Percentiles rank a stretch among this genome's conserved stretches.
phyloP scores from a whole-genome alignment of 2,329 filamentous ascomycete genomes.

The Knufia fluminis region DNA sequence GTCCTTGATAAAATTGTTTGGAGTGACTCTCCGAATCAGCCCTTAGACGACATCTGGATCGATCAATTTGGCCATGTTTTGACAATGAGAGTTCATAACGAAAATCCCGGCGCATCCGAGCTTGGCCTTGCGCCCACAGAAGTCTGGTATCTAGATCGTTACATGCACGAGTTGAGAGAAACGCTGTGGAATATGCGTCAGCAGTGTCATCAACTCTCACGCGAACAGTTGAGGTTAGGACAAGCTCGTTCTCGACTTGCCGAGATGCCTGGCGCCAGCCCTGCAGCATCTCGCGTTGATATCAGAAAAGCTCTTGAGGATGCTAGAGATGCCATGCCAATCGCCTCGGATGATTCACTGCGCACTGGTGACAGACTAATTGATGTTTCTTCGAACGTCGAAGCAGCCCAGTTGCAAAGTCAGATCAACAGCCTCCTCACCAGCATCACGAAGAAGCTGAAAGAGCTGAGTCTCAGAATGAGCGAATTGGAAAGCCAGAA shows the following conservation, averaged over 20 bases:
- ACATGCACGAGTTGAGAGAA: slow-evolving; percentile 44
- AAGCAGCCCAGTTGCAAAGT: background rate
- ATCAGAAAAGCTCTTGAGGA: slow-evolving; percentile 19
- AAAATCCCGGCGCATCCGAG: slow-evolving; percentile 27
- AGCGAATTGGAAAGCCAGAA: slow-evolving; percentile 30
- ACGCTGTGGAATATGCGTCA: slow-evolving; percentile 39
- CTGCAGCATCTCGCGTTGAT: slow-evolving; percentile 15
- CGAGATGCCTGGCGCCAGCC: slow-evolving; percentile 15
- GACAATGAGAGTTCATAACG: slow-evolving; percentile 38
- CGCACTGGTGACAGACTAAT: background rate
- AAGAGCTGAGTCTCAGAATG: slow-evolving; percentile 34
- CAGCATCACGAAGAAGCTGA: slow-evolving; percentile 34
- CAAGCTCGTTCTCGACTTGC: slow-evolving; percentile 27
- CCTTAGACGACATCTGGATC: slow-evolving; percentile 39
- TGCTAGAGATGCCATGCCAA: slow-evolving; percentile 14
- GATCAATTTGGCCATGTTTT: slow-evolving; percentile 46
- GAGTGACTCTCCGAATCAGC: slow-evolving; percentile 31
- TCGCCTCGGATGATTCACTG: background rate
- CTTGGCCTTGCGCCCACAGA: slow-evolving; percentile 39
- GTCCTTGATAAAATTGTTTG: slow-evolving; percentile 45
- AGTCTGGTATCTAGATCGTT: slow-evolving; percentile 51
- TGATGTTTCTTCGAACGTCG: background rate
- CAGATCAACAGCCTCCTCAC: slow-evolving; percentile 23
- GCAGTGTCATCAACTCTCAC: slow-evolving; percentile 26
- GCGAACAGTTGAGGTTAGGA: slow-evolving; percentile 28